Evolutionary conservation across 169 alveolate genomes (phyloP), one percentile per base, ranked within the genome.

Genomic region (Plasmodium vivax): DNA sequence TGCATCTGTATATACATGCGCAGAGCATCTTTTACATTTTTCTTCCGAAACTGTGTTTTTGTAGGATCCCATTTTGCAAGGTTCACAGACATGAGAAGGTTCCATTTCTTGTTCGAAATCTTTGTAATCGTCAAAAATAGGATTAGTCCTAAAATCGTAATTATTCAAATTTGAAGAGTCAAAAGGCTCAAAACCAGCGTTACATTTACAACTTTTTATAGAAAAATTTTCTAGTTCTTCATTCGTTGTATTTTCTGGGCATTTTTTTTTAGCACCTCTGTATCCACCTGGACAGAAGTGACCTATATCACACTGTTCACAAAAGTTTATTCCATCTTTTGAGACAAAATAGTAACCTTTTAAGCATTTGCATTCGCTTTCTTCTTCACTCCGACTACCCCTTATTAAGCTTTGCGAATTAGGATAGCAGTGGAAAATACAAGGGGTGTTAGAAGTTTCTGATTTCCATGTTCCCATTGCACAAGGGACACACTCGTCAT

Each of bases 301-400:
- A 5, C 97, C 97, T 80, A 92, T 93, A 58, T 96, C 96, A 75
- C 97, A 95, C 19, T 94, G 92, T 58, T 85, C 96, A 79, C 97
- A 96, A 51, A 94, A 96, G 58, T 94, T 95, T 45, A 75, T 83
- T 12, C 93, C 88, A 56, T 82, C 85, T 43, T 94, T 85, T 56
- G 94, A 79, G 47, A 85, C 93, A 77, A 92, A 96, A 83, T 95
- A 96, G 84, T 71, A 96, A n/a, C 97, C 97, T 51, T 36, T 54
- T 38, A 77, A 80, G 77, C 97, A 96, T 32, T 92, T 82, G 68
- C 97, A 96, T 73, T 77, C 71, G 54, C 97, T 84, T 51, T 91
- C 97, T 51, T 96, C 97, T 79, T 96, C 97, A 45, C 96, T 90
- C 5, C 91, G 73, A 91, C 97, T 96, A 32, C 96, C 97, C 41